A percentile compares a stretch with the other conserved stretches of the same genome.
phyloP scores from a whole-genome alignment of 108 stramenopile genomes.

The Cyclotella atomus region DNA sequence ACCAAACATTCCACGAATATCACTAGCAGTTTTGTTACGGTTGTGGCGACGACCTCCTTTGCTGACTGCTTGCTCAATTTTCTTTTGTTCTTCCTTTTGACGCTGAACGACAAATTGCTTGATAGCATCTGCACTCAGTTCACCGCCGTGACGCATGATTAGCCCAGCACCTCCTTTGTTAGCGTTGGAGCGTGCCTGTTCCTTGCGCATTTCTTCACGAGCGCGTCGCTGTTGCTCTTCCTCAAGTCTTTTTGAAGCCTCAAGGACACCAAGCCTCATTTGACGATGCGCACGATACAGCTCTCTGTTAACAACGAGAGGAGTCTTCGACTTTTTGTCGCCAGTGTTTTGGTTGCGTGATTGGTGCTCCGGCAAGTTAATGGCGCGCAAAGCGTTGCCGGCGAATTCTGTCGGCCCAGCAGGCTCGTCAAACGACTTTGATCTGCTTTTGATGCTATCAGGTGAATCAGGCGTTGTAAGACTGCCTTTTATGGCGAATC shows the following conservation, averaged over 20 bases:
- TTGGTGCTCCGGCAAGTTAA: conserved; percentile 48
- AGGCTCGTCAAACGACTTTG: conserved; percentile 40
- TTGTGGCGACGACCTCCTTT: conserved; percentile 45
- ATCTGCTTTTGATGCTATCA: conserved; percentile 16
- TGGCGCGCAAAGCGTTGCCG: conserved; percentile 25
- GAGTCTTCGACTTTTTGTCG: conserved; percentile 40
- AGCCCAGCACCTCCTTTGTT: conserved; percentile 45
- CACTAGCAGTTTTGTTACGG: conserved; percentile 52
- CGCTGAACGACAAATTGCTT: conserved; percentile 45
- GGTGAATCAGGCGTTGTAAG: conserved; percentile 13
- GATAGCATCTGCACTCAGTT: conserved; percentile 49
- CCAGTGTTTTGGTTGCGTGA: conserved; percentile 20
- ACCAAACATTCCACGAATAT: conserved; percentile 57
- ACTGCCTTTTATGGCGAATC: conserved; percentile 32
- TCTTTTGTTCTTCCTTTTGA: conserved; percentile 46
- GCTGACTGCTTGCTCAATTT: conserved; percentile 45
- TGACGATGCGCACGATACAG: conserved; percentile 62
- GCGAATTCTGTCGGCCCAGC: conserved; percentile 10
- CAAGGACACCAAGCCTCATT: conserved; percentile 62
- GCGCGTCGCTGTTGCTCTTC: conserved; percentile 59
- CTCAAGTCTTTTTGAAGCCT: conserved; percentile 64
- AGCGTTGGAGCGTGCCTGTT: conserved; percentile 36
- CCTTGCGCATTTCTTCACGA: conserved; percentile 49
- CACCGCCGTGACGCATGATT: conserved; percentile 59
- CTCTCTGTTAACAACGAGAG: conserved; percentile 51